Evolutionary conservation across 2,329 filamentous ascomycete species (phyloP), one percentile per base, ranked within the genome.

Genomic region (Penicillium freii): DNA sequence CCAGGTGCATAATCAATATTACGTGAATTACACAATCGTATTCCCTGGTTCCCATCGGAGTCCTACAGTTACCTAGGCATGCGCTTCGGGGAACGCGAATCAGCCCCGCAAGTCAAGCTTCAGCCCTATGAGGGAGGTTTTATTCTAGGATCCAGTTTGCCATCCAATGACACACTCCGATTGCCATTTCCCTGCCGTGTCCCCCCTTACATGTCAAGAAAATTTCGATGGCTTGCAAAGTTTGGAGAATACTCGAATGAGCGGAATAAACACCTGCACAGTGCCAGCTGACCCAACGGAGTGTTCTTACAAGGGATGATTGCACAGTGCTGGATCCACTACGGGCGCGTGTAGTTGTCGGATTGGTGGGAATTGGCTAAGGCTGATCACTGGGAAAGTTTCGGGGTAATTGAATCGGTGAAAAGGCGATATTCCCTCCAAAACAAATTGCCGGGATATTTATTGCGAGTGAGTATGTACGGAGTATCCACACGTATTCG

Each of bases 91-190:
- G 19, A 25, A 34, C 25, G 27, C 48, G 9, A 45, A 17, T 42
- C 27, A 36, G 59, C 62, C 57, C 62, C 57, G 57, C 52, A 55
- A 51, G 66, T 58, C 58, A 69, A 70, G 61, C 66, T 61, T 70
- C 69, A 71, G 69, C 69, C 69, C 69, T 71, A 71, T 66, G 56
- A 53, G 67, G 66, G 67, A 36, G 17, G n/a, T 52, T 40, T 56
- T 19, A 52, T 57, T 49, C 17, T 38, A 43, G 25, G 15, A 27
- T 34, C 47, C n/a, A 11, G 11, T 46, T 47, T 34, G 43, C 34
- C 33, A 50, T 36, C 29, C 27, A 52, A 44, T 45, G 11, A 52
- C 6, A 43, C 9, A 9, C 21, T 48, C 34, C 38, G 43, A 52
- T 51, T 44, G 34, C 51, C 51, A 43, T 43, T 44, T 33, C 50